Evolutionary conservation across 2,329 filamentous ascomycete species (phyloP).

Genomic region (Parascedosporium putredinis): DNA sequence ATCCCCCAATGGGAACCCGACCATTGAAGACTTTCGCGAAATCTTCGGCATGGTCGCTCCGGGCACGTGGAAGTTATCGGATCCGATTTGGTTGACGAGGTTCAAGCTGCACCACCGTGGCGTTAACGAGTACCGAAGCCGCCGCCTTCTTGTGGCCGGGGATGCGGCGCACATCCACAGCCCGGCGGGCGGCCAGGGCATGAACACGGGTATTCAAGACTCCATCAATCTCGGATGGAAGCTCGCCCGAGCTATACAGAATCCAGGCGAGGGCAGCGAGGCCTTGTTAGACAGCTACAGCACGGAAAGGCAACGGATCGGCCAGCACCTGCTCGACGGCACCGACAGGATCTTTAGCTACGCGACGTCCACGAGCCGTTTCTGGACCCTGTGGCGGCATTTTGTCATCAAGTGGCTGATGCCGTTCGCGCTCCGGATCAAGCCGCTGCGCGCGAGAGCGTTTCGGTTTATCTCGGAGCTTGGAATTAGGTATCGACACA

Average conservation of each 20-base stretch:
- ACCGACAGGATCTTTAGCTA: slow-evolving; percentile 31
- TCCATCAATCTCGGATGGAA: slow-evolving; percentile 46
- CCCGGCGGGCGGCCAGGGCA: slow-evolving; percentile 45
- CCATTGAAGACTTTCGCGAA: slow-evolving; percentile 11
- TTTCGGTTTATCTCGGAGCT: slow-evolving; percentile 31
- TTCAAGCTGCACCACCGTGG: slow-evolving; percentile 35
- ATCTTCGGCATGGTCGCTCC: slow-evolving; percentile 20
- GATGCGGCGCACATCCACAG: slow-evolving; percentile 48
- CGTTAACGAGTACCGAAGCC: slow-evolving; percentile 20
- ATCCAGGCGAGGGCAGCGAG: slow-evolving; percentile 20
- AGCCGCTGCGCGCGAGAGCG: slow-evolving; percentile 12
- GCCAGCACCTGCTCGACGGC: slow-evolving; percentile 27
- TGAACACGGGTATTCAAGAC: slow-evolving; percentile 49
- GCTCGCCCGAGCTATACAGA: slow-evolving; percentile 25
- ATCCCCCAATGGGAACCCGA: slow-evolving; percentile 5
- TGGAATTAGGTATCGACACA: slow-evolving; percentile 30
- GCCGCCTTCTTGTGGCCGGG: slow-evolving; percentile 40
- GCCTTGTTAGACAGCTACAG: slow-evolving; percentile 36
- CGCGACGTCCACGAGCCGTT: slow-evolving; percentile 23
- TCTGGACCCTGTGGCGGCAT: slow-evolving; percentile 27
- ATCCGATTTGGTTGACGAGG: slow-evolving; percentile 29
- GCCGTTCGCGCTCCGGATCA: slow-evolving; percentile 21
- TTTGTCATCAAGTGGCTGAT: slow-evolving; percentile 25
- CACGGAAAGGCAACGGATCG: slow-evolving; percentile 35
- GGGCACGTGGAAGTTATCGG: slow-evolving; percentile 17